These are phyloP conservation scores for Cyclotella kingstonii DNA, from an alignment of 108 stramenopile species.

Conservation along the genomic window DNA sequence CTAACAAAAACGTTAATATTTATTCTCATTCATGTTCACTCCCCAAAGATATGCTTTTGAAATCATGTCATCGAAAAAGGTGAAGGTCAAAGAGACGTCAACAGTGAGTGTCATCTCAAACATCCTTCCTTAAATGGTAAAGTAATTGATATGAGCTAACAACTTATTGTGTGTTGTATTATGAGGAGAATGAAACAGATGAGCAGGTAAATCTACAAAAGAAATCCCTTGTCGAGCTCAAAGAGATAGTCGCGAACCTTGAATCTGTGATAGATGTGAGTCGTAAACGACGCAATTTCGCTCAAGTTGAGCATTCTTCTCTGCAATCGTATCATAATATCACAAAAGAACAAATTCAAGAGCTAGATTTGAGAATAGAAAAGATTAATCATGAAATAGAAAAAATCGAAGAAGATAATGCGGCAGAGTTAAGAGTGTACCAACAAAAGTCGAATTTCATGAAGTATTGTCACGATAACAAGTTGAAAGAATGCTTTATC, in stretches of 20 bases:
- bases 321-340: conserved; percentile 33
- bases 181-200: conserved; percentile 11
- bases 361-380: conserved; percentile 39
- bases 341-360: conserved; percentile 30
- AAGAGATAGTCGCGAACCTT: conserved; percentile 17
- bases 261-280: conserved; percentile 18
- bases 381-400: conserved; percentile 36
- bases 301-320: conserved; percentile 31
- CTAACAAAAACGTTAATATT: no score
- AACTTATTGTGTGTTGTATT: background rate
- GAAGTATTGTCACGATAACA: conserved; percentile 40
- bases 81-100: conserved; percentile 2
- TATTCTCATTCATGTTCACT: no score
- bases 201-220: conserved; percentile 27
- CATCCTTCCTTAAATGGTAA: background rate
- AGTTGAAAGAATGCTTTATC: conserved; percentile 12
- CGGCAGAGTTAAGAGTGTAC: conserved; percentile 28
- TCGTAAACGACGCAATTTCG: conserved; percentile 24
- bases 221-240: conserved; percentile 33
- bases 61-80: conserved; percentile 12
- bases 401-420: conserved; percentile 40
- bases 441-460: conserved; percentile 41
- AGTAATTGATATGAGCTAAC: background rate
- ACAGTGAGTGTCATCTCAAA: background rate
- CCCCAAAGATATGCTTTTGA: no score